Conservation (phyloP, 148 eudicot genomes). For the Chenopodium formosanum region DNA sequence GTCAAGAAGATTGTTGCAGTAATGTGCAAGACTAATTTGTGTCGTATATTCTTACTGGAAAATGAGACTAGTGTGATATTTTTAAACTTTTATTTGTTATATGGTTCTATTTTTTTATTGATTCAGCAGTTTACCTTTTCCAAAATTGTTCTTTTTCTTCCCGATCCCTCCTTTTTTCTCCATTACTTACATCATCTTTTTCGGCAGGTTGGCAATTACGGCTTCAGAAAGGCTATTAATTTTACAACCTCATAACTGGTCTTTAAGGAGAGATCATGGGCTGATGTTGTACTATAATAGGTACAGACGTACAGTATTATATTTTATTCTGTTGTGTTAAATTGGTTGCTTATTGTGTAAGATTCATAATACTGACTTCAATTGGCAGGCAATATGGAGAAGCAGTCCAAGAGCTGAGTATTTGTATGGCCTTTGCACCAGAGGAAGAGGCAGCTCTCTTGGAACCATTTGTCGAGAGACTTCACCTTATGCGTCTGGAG, state of each 20-base stretch:
- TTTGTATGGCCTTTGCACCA: slow-evolving; percentile 97
- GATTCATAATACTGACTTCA: not conserved
- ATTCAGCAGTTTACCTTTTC: not conserved
- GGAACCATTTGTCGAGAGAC: slow-evolving; percentile 78
- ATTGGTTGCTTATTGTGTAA: not conserved
- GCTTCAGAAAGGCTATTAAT: slow-evolving; percentile 85
- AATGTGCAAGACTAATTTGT: not conserved
- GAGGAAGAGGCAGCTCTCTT: slow-evolving; percentile 83
- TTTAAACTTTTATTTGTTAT: too few relatives aligned
- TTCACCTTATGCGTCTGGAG: slow-evolving; percentile 74
- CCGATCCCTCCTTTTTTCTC: not conserved
- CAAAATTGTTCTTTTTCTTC: not conserved
- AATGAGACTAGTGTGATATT: too few relatives aligned
- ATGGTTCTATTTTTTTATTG: not conserved
- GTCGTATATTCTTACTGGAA: too few relatives aligned
- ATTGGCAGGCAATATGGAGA: slow-evolving; percentile 65
- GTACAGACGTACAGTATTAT: slow-evolving; percentile 30
- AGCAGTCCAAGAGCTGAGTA: slow-evolving; percentile 90
- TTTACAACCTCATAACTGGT: slow-evolving; percentile 88
- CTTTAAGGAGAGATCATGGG: slow-evolving; percentile 87
- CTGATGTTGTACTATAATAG: slow-evolving; percentile 84
- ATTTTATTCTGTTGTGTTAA: not conserved
- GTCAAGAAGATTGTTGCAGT: not conserved
- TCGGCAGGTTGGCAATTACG: slow-evolving; percentile 81
- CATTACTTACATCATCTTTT: not conserved